Evolutionary conservation across 257 asterid species (phyloP).

Genomic region (Fraxinus quadrangulata): DNA sequence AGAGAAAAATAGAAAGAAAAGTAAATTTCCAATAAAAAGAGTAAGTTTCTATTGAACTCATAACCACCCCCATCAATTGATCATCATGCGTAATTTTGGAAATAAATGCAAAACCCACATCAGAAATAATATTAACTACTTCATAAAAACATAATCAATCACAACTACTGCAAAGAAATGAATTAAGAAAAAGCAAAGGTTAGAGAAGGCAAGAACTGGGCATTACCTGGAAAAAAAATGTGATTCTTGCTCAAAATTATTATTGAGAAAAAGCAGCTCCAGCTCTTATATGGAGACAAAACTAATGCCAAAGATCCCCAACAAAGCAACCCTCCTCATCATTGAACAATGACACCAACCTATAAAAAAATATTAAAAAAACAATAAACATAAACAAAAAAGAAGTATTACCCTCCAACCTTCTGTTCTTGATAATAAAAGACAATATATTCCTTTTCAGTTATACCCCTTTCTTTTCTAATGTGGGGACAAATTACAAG

Average conservation of each 20-base stretch:
- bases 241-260: conserved; percentile 34
- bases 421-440: conserved; percentile 32
- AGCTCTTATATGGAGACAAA: conserved; percentile 53
- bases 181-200: conserved; percentile 9
- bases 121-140: conserved; percentile 11
- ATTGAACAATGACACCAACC: conserved; percentile 80
- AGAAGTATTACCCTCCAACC: conserved; percentile 42
- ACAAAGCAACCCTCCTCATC: conserved; percentile 58
- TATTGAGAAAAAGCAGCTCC: conserved; percentile 40
- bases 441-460: conserved; percentile 40
- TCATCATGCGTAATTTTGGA: conserved; percentile 17
- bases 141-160: conserved; percentile 19
- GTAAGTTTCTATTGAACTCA: background rate
- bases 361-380: conserved; percentile 25
- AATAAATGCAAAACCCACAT: conserved; percentile 21
- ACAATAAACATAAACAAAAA: conserved; percentile 38
- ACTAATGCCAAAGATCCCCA: conserved; percentile 52
- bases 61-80: conserved; percentile 19
- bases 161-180: conserved; percentile 13
- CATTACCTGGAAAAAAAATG: conserved; percentile 43
- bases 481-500: conserved; percentile 55
- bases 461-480: conserved; percentile 48
- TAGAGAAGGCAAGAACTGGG: conserved; percentile 6
- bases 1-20: no score
- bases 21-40: no score